Evolutionary conservation across 1,284 basidiomycete genomes (phyloP), one percentile per base, ranked within the genome.

Genomic region (Trichosporon sp.): DNA sequence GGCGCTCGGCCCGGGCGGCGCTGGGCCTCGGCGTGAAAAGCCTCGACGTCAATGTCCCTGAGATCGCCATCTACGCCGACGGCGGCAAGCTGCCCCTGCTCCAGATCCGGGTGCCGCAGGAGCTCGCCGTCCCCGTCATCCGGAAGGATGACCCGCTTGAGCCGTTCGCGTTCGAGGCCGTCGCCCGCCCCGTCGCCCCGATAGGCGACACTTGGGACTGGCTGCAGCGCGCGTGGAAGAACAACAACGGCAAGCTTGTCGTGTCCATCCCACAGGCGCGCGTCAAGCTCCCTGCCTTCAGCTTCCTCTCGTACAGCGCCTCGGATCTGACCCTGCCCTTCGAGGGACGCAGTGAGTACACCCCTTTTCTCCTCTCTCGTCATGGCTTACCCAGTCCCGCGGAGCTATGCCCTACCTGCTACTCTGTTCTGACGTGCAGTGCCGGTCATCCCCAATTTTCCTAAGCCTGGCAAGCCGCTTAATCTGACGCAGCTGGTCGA

Each of bases 391-490:
- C 12, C 38, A 42, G 38, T 51, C 27, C 62, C 35, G 27, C 62
- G 35, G 35, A 42, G 38, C 18, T 47, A 56, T 4, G 7, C 27
- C 2, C 23, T 53, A 8, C 35, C 38, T 31, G 2, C 27, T 7
- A 25, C 23, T 9, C 15, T 58, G 11, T 56, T 68, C 72, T 70
- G 65, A 71, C 67, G 11, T 27, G 12, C 68, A 83, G 82, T 83
- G 9, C 80, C 82, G 11, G 67, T 65, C 8, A 35, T 83, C 3
- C 80, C 81, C 18, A 76, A 79, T 62, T 67, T 83, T 27, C 82
- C 82, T 5, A 34, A 38, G 18, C 80, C 81, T 4, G 78, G 79
- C 15, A 47, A 60, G n/a, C 74, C 74, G 21, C 74, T 81, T 29
- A 74, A 83, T 64, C 75, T 83, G 9, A 73, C 79, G 1, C 65